Evolutionary conservation across 805 yeast species (phyloP).

Genomic region (Millerozyma miso): DNA sequence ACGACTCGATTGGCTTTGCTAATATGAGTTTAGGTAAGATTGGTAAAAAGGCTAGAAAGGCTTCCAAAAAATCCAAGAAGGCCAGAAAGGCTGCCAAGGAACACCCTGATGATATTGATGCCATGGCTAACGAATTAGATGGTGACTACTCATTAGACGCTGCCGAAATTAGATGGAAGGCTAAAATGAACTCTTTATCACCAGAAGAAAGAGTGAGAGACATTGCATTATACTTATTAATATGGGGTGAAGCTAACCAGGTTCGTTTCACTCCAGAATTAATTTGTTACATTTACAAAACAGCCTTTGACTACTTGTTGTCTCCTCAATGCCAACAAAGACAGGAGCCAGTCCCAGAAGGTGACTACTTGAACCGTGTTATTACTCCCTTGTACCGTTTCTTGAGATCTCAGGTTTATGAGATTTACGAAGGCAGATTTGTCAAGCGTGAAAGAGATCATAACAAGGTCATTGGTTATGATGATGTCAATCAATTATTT

Average conservation of each 20-base stretch:
- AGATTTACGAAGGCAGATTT: constrained; percentile 74
- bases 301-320: constrained; percentile 83
- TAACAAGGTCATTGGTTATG: constrained; percentile 82
- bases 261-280: constrained; percentile 91
- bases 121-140: constrained; percentile 65
- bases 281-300: constrained; percentile 90
- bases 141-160: constrained; percentile 80
- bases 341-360: constrained; percentile 78
- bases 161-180: constrained; percentile 86
- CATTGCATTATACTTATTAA: constrained; percentile 64
- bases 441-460: constrained; percentile 85
- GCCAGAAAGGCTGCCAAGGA: constrained; percentile 67
- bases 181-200: constrained; percentile 64
- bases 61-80: constrained; percentile 75
- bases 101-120: constrained; percentile 56
- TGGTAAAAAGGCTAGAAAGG: constrained; percentile 76
- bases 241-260: constrained; percentile 92
- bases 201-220: constrained; percentile 83
- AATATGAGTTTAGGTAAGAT: constrained; percentile 75
- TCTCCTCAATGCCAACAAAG: constrained; percentile 91
- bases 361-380: constrained; percentile 87
- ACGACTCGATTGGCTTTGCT: constrained; percentile 78
- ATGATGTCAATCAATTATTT: constrained; percentile 96
- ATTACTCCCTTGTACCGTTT: constrained; percentile 86
- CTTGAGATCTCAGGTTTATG: constrained; percentile 78